Percentiles rank a stretch among this genome's conserved stretches.
These are phyloP conservation scores for Neofusicoccum ribis DNA, from an alignment of 2,329 filamentous ascomycete genomes.

Conservation along the genomic window DNA sequence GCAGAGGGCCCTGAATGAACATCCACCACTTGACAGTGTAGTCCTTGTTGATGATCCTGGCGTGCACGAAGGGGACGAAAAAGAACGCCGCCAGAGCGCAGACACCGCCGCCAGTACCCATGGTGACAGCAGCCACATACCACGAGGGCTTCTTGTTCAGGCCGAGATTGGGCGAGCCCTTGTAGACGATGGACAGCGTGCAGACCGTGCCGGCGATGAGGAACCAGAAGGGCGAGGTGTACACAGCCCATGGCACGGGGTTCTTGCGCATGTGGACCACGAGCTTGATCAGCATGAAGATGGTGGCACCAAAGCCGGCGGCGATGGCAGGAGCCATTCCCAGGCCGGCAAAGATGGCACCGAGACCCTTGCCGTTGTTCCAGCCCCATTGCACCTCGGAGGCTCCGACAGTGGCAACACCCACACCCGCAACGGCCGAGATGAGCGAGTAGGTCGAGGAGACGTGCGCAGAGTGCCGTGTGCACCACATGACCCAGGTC, in stretches of 20 bases:
- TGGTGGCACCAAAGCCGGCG: constrained; percentile 63
- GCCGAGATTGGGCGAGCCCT: constrained; percentile 70
- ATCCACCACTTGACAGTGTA: constrained; percentile 64
- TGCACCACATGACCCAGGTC: constrained; percentile 80
- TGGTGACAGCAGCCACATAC: constrained; percentile 67
- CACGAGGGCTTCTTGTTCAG: constrained; percentile 66
- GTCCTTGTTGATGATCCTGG: constrained; percentile 69
- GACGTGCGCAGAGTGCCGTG: constrained; percentile 67
- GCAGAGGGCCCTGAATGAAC: constrained; percentile 61
- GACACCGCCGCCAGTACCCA: constrained; percentile 64
- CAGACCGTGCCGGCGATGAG: constrained; percentile 73
- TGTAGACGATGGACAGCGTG: constrained; percentile 77
- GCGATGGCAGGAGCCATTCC: constrained; percentile 71
- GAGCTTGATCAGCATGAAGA: constrained; percentile 73
- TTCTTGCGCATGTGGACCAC: constrained; percentile 71
- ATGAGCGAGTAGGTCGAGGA: constrained; percentile 58
- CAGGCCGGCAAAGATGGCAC: constrained; percentile 63
- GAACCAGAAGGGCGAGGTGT: constrained; percentile 74
- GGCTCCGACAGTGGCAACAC: constrained; percentile 57
- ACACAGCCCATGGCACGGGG: constrained; percentile 72
- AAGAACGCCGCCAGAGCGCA: constrained; percentile 63
- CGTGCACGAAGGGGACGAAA: constrained; percentile 71
- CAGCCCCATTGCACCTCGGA: constrained; percentile 59
- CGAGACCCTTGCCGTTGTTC: constrained; percentile 65
- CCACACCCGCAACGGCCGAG: constrained; percentile 49